Evolutionary conservation across 2,329 filamentous ascomycete species (phyloP).

Genomic region (Trichoderma sp.): DNA sequence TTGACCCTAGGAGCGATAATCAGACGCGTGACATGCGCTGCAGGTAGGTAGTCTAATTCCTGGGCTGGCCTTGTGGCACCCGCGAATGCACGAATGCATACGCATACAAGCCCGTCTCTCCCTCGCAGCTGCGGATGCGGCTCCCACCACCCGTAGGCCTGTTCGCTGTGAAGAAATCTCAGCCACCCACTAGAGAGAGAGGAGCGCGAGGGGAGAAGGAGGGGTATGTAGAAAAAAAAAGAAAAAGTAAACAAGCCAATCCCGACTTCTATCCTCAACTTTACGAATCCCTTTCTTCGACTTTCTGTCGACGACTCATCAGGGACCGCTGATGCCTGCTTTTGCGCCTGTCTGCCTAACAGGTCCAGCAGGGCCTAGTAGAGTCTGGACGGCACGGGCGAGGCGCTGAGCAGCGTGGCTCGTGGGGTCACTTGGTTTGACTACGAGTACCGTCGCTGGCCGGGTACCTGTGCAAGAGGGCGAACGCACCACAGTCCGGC

Average conservation of each 20-base stretch:
- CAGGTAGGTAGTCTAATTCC: not conserved
- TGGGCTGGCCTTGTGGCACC: not conserved
- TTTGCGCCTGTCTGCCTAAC: conserved; percentile 13
- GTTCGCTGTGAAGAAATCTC: not conserved
- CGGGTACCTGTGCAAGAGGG: not conserved
- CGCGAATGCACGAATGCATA: not conserved
- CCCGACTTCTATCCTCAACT: not conserved
- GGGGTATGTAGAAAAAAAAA: not conserved
- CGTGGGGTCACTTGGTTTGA: not conserved
- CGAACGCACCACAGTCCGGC: not conserved
- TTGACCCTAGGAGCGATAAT: not conserved
- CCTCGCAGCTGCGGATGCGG: not conserved
- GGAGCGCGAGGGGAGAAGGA: not conserved
- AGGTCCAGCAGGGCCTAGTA: not conserved
- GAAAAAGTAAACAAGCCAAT: not conserved
- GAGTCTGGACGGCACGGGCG: not conserved
- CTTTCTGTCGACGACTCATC: not conserved
- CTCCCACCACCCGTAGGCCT: not conserved
- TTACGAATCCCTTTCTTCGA: not conserved
- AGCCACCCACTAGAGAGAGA: not conserved
- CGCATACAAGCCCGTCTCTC: not conserved
- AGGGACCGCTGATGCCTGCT: conserved; percentile 11
- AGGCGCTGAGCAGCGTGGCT: not conserved
- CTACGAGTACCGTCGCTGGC: not conserved
- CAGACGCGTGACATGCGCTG: not conserved